Conservation (phyloP, 1,284 basidiomycete species). For the Marasmius oreades region DNA sequence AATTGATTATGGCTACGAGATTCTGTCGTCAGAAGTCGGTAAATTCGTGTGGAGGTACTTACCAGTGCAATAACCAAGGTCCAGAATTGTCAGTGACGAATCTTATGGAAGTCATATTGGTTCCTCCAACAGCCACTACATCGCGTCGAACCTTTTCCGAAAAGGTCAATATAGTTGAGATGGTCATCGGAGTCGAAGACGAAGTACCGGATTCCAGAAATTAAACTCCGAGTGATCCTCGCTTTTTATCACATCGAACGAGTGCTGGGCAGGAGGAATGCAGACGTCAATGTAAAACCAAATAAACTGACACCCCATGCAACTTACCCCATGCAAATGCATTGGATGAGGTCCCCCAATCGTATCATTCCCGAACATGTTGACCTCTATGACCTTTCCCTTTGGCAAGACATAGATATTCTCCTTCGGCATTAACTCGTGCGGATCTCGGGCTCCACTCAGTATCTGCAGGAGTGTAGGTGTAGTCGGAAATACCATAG, state of each 20-base stretch:
- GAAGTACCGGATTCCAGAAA: conserved; percentile 20
- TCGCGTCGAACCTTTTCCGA: conserved; percentile 22
- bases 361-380: conserved; percentile 13
- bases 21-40: not conserved
- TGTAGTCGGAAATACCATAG: conserved; percentile 34
- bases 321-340: conserved; percentile 35
- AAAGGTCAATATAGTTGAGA: not conserved
- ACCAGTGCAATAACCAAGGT: conserved; percentile 48
- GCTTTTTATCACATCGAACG: conserved; percentile 27
- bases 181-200: not conserved
- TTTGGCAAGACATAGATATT: conserved; percentile 18
- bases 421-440: conserved; percentile 34
- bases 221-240: conserved; percentile 21
- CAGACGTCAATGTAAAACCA: not conserved
- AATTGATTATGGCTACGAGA: conserved; percentile 33
- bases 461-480: conserved; percentile 52
- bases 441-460: conserved; percentile 39
- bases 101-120: conserved; percentile 38
- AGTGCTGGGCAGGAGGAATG: conserved; percentile 16
- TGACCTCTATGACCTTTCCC: not conserved
- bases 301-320: not conserved
- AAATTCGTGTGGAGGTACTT: conserved; percentile 10
- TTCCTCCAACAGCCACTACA: conserved; percentile 21
- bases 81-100: conserved; percentile 44
- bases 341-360: conserved; percentile 35